Conservation (phyloP, 2,329 filamentous ascomycete species). For the Alternaria metachromatica region DNA sequence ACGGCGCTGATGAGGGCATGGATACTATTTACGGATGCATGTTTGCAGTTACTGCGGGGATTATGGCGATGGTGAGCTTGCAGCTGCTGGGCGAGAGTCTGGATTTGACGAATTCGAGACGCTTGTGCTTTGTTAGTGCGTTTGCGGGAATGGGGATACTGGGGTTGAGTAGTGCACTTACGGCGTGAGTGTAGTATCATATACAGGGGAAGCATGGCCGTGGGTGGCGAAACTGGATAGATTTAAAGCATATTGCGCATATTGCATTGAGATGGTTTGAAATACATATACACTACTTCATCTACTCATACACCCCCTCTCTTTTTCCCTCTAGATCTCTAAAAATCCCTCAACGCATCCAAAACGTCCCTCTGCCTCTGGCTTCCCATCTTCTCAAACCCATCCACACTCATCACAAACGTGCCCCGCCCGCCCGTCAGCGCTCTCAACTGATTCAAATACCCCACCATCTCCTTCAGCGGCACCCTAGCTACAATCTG, state of each 20-base stretch:
- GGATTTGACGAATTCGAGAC: constrained; percentile 79
- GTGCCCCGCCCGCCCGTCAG: constrained; percentile 85
- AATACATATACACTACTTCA: neutral
- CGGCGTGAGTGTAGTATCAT: constrained; percentile 55
- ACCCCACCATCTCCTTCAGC: constrained; percentile 95
- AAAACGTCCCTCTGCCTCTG: constrained; percentile 66
- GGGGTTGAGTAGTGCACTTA: constrained; percentile 83
- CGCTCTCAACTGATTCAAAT: constrained; percentile 85
- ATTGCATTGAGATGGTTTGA: neutral
- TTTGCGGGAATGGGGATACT: constrained; percentile 88
- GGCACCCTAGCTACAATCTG: constrained; percentile 86
- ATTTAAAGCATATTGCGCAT: neutral
- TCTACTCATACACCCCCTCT: neutral
- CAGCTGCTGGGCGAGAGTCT: constrained; percentile 88
- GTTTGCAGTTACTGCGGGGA: constrained; percentile 88
- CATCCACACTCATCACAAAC: constrained; percentile 76
- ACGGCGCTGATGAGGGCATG: constrained; percentile 59
- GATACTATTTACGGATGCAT: constrained; percentile 74
- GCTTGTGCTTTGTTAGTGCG: constrained; percentile 78
- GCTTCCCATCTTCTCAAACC: constrained; percentile 70
- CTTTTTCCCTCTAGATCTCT: neutral
- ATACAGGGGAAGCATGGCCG: neutral
- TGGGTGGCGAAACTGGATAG: neutral
- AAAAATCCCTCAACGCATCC: constrained; percentile 41
- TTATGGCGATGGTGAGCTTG: constrained; percentile 93